Conservation (phyloP, 139 green algal species). For the Picochlorum sp. region DNA sequence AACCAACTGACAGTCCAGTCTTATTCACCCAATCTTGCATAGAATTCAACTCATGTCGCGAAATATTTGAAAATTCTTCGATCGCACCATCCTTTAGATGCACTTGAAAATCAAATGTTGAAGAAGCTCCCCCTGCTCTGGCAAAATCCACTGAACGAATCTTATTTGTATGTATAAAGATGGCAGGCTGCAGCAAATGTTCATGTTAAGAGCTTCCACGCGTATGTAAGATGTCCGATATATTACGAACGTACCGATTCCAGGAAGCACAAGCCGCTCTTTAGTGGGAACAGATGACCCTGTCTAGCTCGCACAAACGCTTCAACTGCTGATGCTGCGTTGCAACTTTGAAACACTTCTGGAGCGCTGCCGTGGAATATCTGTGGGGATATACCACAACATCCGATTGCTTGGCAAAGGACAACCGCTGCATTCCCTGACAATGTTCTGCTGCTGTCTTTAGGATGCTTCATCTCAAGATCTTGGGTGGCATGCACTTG, state of each 20-base stretch:
- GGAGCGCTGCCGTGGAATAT: slow-evolving; percentile 10
- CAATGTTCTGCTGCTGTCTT: neutral
- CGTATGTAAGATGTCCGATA: neutral
- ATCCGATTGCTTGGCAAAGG: slow-evolving; percentile 26
- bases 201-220: neutral
- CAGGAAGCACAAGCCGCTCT: slow-evolving; percentile 26
- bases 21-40: slow-evolving; percentile 16
- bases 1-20: slow-evolving; percentile 13
- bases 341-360: slow-evolving; percentile 7
- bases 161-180: slow-evolving; percentile 21
- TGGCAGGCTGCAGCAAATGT: slow-evolving; percentile 9
- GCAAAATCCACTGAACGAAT: slow-evolving; percentile 29
- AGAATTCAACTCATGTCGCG: slow-evolving; percentile 9
- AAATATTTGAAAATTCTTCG: slow-evolving; percentile 28
- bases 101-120: slow-evolving; percentile 35
- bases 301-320: slow-evolving; percentile 22
- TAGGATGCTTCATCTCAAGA: slow-evolving; percentile 15
- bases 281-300: slow-evolving; percentile 27
- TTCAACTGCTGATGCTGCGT: slow-evolving; percentile 6
- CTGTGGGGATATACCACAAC: neutral
- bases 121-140: slow-evolving; percentile 23
- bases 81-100: slow-evolving; percentile 11
- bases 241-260: slow-evolving; percentile 16
- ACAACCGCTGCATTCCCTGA: slow-evolving; percentile 20
- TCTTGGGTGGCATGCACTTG: slow-evolving; percentile 14